Conservation (phyloP, 371 early-diverging fungal species). For the Smittium culicis region DNA sequence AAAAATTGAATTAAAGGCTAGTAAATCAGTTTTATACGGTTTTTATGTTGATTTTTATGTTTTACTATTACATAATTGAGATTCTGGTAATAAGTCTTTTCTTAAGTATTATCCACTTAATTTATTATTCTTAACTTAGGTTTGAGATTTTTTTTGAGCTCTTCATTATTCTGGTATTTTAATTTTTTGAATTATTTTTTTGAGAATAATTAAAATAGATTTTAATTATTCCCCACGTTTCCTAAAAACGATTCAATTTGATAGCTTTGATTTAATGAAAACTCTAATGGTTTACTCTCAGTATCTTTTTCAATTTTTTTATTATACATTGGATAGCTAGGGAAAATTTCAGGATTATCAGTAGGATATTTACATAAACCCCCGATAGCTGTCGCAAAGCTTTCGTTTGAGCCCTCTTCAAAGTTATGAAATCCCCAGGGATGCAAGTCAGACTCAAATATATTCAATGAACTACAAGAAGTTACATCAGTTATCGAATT, state of each 20-base stretch:
- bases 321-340: not conserved
- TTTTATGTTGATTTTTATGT: too few species aligned
- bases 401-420: not conserved
- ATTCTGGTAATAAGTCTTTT: too few species aligned
- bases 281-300: not conserved
- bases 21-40: too few species aligned
- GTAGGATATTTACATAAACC: not conserved
- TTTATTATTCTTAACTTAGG: too few species aligned
- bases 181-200: too few species aligned
- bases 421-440: not conserved
- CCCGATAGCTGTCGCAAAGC: not conserved
- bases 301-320: not conserved
- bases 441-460: not conserved
- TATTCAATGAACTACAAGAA: not conserved
- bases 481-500: not conserved
- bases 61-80: too few species aligned
- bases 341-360: not conserved
- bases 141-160: too few species aligned
- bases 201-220: too few species aligned
- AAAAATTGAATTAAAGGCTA: too few species aligned
- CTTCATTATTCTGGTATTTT: too few species aligned
- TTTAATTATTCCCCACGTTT: too few species aligned
- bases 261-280: not conserved
- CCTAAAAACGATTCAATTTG: not conserved
- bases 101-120: too few species aligned